Evolutionary conservation across 176 grass and related monocot genomes (phyloP), one percentile per base, ranked within the genome.

Genomic region (Eleusine indica): DNA sequence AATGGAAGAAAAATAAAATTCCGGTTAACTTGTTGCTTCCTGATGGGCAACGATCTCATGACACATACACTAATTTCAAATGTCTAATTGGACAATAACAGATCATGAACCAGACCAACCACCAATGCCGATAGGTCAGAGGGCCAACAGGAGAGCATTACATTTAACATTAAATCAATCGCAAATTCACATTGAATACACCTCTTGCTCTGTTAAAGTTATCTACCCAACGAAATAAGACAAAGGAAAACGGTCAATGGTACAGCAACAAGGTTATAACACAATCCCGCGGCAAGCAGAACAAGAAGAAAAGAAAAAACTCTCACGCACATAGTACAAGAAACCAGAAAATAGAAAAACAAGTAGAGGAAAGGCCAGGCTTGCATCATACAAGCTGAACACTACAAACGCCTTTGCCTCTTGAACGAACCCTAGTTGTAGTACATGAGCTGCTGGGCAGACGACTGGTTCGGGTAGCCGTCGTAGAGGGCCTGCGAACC

Each of bases 361-460:
- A 19, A 5, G 15, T 54, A 44, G 16, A 71, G 83, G 53, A 70
- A 76, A 46, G 76, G 81, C 72, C 54, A 71, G 53, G 75, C 85
- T 84, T 91, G 89, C 84, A 13, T 41, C 43, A 47, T 76, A 76
- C 89, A 90, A 90, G 91, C 87, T 81, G 58, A 84, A 77, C 65
- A 74, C 73, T 78, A 87, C 91, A 83, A 84, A 87, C 70, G 85
- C 75, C 85, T 84, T 87, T 70, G 76, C 81, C 85, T 83, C 84
- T 63, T 54, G 13, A 87, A 80, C 37, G 25, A 87, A 75, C 64
- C 71, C 86, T 90, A 95, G 80, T 95, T 92, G 93, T 92, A 95
- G 88, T 92, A 95, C 85, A 92, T 88, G 19, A 92, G 85, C 85
- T 95, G 93, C 66, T 92, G 93, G 15, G 93, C 76, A 30, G 93